Evolutionary conservation across 179 eudicot species (phyloP), one percentile per base, ranked within the genome.

Genomic region (Carnegiea gigantea): DNA sequence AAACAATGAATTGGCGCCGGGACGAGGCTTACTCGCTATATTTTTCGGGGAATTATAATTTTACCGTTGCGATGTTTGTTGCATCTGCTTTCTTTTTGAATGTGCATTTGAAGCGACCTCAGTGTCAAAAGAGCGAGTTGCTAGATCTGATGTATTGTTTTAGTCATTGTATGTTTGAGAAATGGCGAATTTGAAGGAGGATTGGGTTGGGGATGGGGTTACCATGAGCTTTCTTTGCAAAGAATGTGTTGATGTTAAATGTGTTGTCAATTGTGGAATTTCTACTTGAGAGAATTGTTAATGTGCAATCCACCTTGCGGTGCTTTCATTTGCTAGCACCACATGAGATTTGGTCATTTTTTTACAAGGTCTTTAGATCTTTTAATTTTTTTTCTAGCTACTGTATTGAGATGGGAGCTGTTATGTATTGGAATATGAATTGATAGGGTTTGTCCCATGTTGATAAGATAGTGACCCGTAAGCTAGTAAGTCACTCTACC

Each of bases 141-240:
- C 65, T 51, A 75, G 78, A 75, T 75, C 65, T 51, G 78, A 49
- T 75, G 30, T 64, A 60, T 24, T 48, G 23, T 51, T 74, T 46
- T 49, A 24, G 21, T 21, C 18, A 23, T 48, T 21, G 1, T 21
- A 4, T 24, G 64, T 24, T 46, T 49, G 64, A 49, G n/a, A 20
- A 9, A 28, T 54, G 7, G 53, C 12, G 44, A 70, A 30, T 28
- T 67, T 23, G 40, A 23, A 67, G 0, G 15, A 70, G 73, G 44
- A 9, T 3, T 70, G 73, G 44, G n/a, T 33, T 70, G 36, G n/a
- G 36, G 70, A 65, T 65, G 6, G 14, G 3, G 24, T 65, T 24
- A 26, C 11, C 17, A 11, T 2, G 17, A 24, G 0, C 15, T 65
- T 65, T 65, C 3, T 26, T 23, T 10, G 33, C 15, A 65, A 65